Evolutionary conservation across 2,329 filamentous ascomycete species (phyloP), one percentile per base, ranked within the genome.

Genomic region (Aciculosporium take): DNA sequence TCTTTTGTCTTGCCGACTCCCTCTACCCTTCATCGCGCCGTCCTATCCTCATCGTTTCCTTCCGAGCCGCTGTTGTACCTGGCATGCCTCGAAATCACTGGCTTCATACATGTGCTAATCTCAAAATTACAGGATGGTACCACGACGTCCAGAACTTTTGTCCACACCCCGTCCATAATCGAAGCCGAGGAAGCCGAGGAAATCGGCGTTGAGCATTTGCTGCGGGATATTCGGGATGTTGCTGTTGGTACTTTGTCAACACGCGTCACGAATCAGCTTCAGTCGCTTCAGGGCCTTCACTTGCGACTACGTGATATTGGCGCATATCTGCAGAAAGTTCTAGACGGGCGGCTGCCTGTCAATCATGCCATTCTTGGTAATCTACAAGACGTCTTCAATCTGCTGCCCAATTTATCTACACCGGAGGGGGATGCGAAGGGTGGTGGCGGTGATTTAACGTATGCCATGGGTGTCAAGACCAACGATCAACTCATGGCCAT

Each of bases 401-500:
- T 98, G 33, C 78, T 98, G 20, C 91, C 91, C 37, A 98, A 98
- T 64, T 75, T 98, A 40, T 88, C 85, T 8, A 93, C 87, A 29
- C 85, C 89, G 24, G 76, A 84, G 42, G 69, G 72, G 33, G 79
- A 79, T 32, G 72, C 68, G 47, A 73, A 80, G 53, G 57, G 65
- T 25, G 65, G 81, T 53, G 86, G 87, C 53, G 81, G 82, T 56
- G 91, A 96, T 61, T 72, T 98, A 41, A 82, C 87, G n/a, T 76
- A 91, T 47, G 88, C 91, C 28, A 94, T 98, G 87, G 94, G 86
- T 65, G 78, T 94, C 67, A 98, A 98, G 76, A 96, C 89, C 45
- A 98, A 98, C 58, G 91, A 98, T 62, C 91, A 98, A 68, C 76
- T 98, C 49, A 95, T 98, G 84, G 79, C 88, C 40, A 96, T 98